phyloP scores from a whole-genome alignment of 2,329 filamentous ascomycete genomes.

The Fusarium anthophilum region DNA sequence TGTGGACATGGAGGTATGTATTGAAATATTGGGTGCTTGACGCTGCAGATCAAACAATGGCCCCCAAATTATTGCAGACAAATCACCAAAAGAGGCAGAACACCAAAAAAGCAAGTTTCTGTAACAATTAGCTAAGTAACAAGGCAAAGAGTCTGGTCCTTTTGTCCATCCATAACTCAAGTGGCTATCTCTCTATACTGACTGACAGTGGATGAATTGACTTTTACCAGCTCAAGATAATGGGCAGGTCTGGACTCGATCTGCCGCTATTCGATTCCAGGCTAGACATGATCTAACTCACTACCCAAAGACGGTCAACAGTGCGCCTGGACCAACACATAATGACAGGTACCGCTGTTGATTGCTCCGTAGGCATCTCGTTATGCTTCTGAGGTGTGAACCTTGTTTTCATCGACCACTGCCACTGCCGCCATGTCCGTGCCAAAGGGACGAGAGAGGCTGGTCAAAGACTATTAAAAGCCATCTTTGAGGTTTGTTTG shows the following conservation, averaged over 20 bases:
- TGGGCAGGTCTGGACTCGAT: not conserved
- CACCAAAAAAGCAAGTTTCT: not conserved
- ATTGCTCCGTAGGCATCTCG: not conserved
- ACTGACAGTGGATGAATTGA: not conserved
- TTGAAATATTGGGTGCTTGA: not conserved
- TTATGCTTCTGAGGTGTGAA: conserved; percentile 36
- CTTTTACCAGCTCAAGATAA: not conserved
- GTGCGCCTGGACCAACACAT: not conserved
- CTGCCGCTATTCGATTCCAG: not conserved
- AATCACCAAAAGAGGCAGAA: not conserved
- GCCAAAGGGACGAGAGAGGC: not conserved
- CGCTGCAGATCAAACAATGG: not conserved
- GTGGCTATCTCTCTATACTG: not conserved
- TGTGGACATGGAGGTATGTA: not conserved
- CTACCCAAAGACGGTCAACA: not conserved
- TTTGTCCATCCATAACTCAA: not conserved
- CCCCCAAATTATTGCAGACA: not conserved
- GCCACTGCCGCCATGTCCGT: not conserved
- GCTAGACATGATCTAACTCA: not conserved
- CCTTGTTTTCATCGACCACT: conserved; percentile 16
- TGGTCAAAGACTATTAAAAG: not conserved
- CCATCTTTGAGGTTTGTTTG: not conserved
- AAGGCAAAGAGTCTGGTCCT: not conserved
- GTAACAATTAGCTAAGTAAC: not conserved
- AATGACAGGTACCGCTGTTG: not conserved